These are phyloP conservation scores for Sclerospora graminicola DNA, from an alignment of 352 stramenopile species.

Conservation along the genomic window DNA sequence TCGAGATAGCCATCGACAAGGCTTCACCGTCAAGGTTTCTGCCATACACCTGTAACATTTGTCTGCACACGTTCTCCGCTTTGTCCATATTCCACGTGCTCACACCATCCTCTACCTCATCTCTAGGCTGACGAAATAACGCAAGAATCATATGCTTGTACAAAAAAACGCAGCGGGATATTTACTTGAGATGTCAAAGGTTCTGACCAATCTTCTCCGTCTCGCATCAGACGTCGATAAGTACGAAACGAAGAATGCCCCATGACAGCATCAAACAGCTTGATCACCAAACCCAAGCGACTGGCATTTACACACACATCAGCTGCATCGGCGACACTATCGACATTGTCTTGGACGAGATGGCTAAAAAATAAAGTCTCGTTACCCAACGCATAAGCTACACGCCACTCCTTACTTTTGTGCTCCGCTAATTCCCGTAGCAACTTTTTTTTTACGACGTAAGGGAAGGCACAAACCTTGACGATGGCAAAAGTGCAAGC, in stretches of 20 bases:
- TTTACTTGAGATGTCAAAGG: conserved; percentile 7
- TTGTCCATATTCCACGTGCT: conserved; percentile 30
- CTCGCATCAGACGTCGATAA: conserved; percentile 14
- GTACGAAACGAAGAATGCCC: conserved; percentile 32
- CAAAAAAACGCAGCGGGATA: conserved; percentile 50
- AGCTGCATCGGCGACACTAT: conserved; percentile 57
- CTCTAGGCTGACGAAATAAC: conserved; percentile 33
- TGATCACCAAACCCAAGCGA: conserved; percentile 38
- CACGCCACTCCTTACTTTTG: conserved; percentile 48
- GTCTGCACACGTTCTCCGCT: conserved; percentile 44
- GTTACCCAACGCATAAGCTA: conserved; percentile 58
- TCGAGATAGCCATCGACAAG: conserved; percentile 70
- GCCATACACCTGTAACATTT: conserved; percentile 55
- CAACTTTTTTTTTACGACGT: conserved; percentile 51
- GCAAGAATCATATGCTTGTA: conserved; percentile 55
- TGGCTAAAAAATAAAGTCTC: conserved; percentile 67
- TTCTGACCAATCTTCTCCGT: conserved; percentile 1
- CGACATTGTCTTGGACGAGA: conserved; percentile 49
- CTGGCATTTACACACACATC: conserved; percentile 47
- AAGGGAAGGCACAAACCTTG: conserved; percentile 46
- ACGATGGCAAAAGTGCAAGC: conserved; percentile 39
- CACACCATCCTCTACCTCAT: conserved; percentile 1
- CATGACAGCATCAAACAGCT: conserved; percentile 44
- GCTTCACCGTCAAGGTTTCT: conserved; percentile 48
- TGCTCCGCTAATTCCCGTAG: conserved; percentile 26